A percentile compares a stretch with the other conserved stretches of the same genome.
These are phyloP conservation scores for Neopestalotiopsis sp. DNA, from an alignment of 2,329 filamentous ascomycete genomes.

Conservation along the genomic window DNA sequence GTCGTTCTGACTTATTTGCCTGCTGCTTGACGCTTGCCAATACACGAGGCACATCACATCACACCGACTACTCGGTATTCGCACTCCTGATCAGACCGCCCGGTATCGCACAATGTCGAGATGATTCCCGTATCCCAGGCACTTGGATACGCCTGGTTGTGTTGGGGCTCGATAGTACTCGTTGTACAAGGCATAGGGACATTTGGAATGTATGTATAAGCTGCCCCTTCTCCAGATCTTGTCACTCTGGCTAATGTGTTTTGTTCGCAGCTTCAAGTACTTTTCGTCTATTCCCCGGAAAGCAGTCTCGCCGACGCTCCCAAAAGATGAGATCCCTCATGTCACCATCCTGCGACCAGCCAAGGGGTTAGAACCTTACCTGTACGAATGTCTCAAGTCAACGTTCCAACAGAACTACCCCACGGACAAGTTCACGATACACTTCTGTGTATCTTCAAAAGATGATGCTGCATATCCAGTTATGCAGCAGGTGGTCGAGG, in stretches of 20 bases:
- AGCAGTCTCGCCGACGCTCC: conserved; percentile 56
- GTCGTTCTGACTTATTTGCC: background rate
- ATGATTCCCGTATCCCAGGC: conserved; percentile 32
- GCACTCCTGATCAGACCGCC: background rate
- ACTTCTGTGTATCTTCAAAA: conserved; percentile 79
- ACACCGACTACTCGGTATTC: background rate
- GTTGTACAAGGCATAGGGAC: conserved; percentile 62
- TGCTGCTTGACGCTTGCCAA: background rate
- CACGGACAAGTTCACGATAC: conserved; percentile 73
- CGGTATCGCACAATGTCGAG: conserved; percentile 22
- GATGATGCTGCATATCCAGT: conserved; percentile 79
- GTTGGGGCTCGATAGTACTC: conserved; percentile 59
- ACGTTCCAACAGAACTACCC: conserved; percentile 87
- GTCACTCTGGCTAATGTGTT: conserved; percentile 10
- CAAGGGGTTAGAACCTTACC: conserved; percentile 86
- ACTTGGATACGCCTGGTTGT: conserved; percentile 52
- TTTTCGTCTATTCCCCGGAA: conserved; percentile 56
- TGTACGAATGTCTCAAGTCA: conserved; percentile 91
- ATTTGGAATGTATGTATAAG: conserved; percentile 53
- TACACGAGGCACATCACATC: background rate
- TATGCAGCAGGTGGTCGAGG: conserved; percentile 71
- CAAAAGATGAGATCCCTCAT: conserved; percentile 68
- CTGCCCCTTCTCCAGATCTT: background rate
- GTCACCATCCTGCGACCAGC: conserved; percentile 92
- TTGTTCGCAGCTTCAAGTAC: conserved; percentile 51